Base-by-base conservation (phyloP, 2,329 filamentous ascomycete genomes). In the Dothistroma pini region DNA sequence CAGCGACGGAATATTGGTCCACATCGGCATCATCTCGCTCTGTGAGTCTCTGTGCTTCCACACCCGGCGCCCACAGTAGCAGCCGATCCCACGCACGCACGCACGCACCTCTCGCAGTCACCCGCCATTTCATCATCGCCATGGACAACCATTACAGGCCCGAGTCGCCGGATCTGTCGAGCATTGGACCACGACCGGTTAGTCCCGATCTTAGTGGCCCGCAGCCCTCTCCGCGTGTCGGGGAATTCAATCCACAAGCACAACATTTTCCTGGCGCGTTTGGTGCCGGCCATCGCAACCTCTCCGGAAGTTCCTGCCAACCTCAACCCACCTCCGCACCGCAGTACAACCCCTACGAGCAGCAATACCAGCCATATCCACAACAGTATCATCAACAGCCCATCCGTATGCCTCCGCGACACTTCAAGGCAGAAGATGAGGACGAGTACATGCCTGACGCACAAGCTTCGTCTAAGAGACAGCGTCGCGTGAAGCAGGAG, bases 391-490 rank as follows among this genome's bases (percentile, higher is more conserved):
- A 62, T 21, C 63, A 62, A 22, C 62, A 57, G 48, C 47, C 60
- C 48, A 55, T 49, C 58, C 54, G 35, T 32, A 70, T 70, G 69
- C 62, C 68, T 44, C 64, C 67, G 10, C 64, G 66, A 44, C 62
- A 63, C 12, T 48, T 54, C 52, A 63, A 63, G 54, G 57, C 62
- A 54, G 60, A 63, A 54, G 65, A 69, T 48, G 68, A 71, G 44
- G 71, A 73, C 50, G 70, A 74, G 61, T 70, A 74, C 21, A 72
- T 66, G 61, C 67, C 71, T 56, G 71, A 72, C 12, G 69, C 73
- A 38, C 66, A 65, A 19, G 60, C 63, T 14, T 49, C 65, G 19
- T n/a, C 62, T 35, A 69, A 69, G 54, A 60, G 65, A 54, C 52
- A 64, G 29, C 63, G 65, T 32, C 53, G 63, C 52, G 59, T 64